Evolutionary conservation across 1,284 basidiomycete genomes (phyloP).

Genomic region (Naganishia cerealis): DNA sequence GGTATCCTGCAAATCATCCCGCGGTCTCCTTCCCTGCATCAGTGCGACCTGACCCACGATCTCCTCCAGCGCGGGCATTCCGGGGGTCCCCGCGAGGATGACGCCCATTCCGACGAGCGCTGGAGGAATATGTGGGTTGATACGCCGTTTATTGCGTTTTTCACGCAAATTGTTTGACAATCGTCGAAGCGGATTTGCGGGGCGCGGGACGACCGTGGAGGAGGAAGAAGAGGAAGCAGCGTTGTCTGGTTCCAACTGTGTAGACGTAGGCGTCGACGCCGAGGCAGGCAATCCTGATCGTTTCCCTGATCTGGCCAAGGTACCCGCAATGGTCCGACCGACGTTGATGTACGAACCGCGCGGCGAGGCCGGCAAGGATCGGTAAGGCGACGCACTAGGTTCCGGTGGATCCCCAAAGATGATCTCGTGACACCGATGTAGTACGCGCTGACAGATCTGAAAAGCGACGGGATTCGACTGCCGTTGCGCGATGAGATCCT

Average conservation of each 20-base stretch:
- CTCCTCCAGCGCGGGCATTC: constrained; percentile 70
- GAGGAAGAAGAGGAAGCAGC: not conserved
- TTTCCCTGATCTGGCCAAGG: not conserved
- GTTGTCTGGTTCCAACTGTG: not conserved
- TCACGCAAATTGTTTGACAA: constrained; percentile 19
- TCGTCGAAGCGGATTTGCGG: constrained; percentile 6
- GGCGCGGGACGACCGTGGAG: not conserved
- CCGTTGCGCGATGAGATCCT: constrained; percentile 69
- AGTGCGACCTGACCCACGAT: constrained; percentile 80
- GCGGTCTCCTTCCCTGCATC: constrained; percentile 70
- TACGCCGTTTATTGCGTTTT: constrained; percentile 54
- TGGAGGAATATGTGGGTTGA: constrained; percentile 71
- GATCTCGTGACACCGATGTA: constrained; percentile 92
- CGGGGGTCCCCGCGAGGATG: constrained; percentile 73
- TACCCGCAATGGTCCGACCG: constrained; percentile 19
- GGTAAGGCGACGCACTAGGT: constrained; percentile 64
- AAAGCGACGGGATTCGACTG: constrained; percentile 74
- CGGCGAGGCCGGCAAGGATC: constrained; percentile 57
- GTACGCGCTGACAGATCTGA: constrained; percentile 83
- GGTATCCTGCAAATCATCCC: constrained; percentile 45
- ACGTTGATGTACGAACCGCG: constrained; percentile 37
- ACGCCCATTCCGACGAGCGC: constrained; percentile 83
- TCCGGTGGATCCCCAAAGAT: constrained; percentile 86
- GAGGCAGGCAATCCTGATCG: not conserved
- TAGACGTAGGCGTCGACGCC: not conserved